A percentile compares a stretch with the other conserved stretches of the same genome.
phyloP scores from a whole-genome alignment of 192 early-diverging fungal genomes.

The Diversispora eburnea region DNA sequence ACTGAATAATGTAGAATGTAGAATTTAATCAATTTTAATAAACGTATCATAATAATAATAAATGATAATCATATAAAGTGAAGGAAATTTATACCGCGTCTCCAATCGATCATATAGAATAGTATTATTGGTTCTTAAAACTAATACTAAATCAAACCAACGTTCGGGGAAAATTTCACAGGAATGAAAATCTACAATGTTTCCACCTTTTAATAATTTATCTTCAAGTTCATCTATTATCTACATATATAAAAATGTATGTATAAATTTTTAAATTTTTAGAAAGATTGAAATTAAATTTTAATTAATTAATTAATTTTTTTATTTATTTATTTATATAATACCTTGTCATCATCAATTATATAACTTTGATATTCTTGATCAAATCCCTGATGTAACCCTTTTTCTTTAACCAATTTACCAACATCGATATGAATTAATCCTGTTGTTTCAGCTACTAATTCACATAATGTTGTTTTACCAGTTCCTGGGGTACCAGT shows the following conservation, averaged over 20 bases:
- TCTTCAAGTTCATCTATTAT: slow-evolving; percentile 91
- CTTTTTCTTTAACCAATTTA: slow-evolving; percentile 78
- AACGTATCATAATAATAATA: neutral
- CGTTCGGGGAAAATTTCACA: slow-evolving; percentile 96
- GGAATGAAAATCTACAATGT: slow-evolving; percentile 91
- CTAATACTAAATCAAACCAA: slow-evolving; percentile 96
- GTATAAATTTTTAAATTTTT: neutral
- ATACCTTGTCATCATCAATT: slow-evolving; percentile 89
- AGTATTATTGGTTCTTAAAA: slow-evolving; percentile 75
- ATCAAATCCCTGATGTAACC: slow-evolving; percentile 82
- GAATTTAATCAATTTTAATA: slow-evolving; percentile 7
- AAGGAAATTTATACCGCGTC: slow-evolving; percentile 48
- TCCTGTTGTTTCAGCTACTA: slow-evolving; percentile 71
- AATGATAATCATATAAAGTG: neutral
- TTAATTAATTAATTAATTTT: neutral
- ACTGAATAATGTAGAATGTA: slow-evolving; percentile 38
- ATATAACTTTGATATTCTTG: slow-evolving; percentile 85
- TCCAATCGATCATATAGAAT: slow-evolving; percentile 79
- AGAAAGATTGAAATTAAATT: too few relatives aligned
- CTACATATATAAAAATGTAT: slow-evolving; percentile 29
- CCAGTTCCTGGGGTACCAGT: slow-evolving; percentile 86
- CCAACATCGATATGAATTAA: slow-evolving; percentile 83
- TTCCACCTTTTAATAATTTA: slow-evolving; percentile 73
- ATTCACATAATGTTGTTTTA: slow-evolving; percentile 75
- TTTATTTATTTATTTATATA: neutral